These are phyloP conservation scores for Digitaria exilis DNA, from an alignment of 202 grass and related monocot species.

Conservation along the genomic window DNA sequence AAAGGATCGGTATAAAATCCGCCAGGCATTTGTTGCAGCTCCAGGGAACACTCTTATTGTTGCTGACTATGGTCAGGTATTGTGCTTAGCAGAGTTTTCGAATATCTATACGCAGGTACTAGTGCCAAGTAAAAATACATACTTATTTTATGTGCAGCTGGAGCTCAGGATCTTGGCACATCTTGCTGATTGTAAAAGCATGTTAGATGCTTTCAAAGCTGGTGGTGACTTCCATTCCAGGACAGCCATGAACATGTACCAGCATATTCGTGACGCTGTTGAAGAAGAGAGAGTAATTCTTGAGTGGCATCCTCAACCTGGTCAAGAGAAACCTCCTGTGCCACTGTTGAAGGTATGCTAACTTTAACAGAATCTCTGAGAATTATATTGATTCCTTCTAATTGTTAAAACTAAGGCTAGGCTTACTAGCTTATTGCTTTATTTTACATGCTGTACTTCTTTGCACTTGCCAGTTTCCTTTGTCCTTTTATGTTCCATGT, in stretches of 20 bases:
- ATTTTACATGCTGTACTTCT: neutral
- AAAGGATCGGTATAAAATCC: slow-evolving; percentile 94
- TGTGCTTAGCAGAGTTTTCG: neutral
- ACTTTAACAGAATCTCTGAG: slow-evolving; percentile 23
- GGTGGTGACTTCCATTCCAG: slow-evolving; percentile 98
- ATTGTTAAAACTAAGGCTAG: neutral
- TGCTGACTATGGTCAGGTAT: slow-evolving; percentile 99
- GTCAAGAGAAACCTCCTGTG: slow-evolving; percentile 85
- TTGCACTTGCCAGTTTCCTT: neutral
- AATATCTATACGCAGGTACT: slow-evolving; percentile 2
- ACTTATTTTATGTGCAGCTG: slow-evolving; percentile 54
- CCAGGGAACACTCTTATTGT: slow-evolving; percentile 91
- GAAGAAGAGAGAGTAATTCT: slow-evolving; percentile 83
- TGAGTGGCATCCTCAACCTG: slow-evolving; percentile 95
- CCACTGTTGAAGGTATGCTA: slow-evolving; percentile 79
- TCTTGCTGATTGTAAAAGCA: slow-evolving; percentile 89
- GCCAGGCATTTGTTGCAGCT: slow-evolving; percentile 91
- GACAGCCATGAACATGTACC: slow-evolving; percentile 98
- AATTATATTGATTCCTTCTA: neutral
- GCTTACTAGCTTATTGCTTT: slow-evolving; percentile 19
- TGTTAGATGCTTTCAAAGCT: slow-evolving; percentile 93
- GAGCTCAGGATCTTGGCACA: slow-evolving; percentile 97
- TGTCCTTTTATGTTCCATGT: neutral
- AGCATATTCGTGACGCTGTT: slow-evolving; percentile 81
- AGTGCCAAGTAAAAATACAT: slow-evolving; percentile 19